Evolutionary conservation across 78 protist species (phyloP), one percentile per base, ranked within the genome.

Genomic region (Emiliania huxleyi): DNA sequence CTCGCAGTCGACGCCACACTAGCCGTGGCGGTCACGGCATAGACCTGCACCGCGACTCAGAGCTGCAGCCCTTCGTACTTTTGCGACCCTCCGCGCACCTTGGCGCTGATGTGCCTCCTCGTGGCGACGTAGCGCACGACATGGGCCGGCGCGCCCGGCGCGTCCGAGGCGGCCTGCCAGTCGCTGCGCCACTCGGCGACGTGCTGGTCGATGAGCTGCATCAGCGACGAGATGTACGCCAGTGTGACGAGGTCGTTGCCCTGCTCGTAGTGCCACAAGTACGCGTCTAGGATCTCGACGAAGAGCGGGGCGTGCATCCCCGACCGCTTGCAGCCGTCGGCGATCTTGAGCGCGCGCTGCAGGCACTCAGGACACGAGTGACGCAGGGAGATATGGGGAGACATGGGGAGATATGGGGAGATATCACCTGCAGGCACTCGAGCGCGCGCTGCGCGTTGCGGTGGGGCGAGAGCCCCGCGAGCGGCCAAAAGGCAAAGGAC

Each of bases 271-370:
- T 79, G 96, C 96, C 93, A 96, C 42, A 97, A 62, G 92, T 95
- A 96, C 49, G 69, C 91, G 92, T 98, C 95, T 56, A 97, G 94
- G 42, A 97, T 96, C 49, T 98, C 99, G 43, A 96, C 97, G 93
- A 96, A 97, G 19, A 97, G 95, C 40, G 48, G 37, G n/a, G 95
- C 88, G 56, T 94, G 77, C 75, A 26, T 19, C 33, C 40, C 0
- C 48, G 79, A 37, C 46, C 88, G 94, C 96, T 93, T 52, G 87
- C 94, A 94, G 23, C 90, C 56, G 93, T 95, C 96, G 48, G 97
- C 97, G 0, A 95, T 92, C 94, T 95, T 95, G 90, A 95, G 90
- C 37, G 96, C 35, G 56, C 93, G 90, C 94, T 95, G 95, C n/a
- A n/a, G n/a, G n/a, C n/a, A n/a, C n/a, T n/a, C n/a, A n/a, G n/a